phyloP scores from a whole-genome alignment of 768 basidiomycete genomes.

The Agaricus bisporus region DNA sequence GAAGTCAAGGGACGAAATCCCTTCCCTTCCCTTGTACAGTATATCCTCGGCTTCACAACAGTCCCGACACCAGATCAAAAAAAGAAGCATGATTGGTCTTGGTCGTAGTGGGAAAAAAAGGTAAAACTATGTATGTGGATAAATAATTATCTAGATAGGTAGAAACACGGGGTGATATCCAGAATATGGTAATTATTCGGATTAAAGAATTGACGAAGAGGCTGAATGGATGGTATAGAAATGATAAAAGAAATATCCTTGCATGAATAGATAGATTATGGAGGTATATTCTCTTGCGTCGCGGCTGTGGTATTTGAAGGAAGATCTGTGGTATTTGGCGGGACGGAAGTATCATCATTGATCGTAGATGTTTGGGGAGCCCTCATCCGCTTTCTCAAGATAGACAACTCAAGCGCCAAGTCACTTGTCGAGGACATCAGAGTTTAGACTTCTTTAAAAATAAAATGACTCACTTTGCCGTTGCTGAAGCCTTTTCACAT shows the following conservation, averaged over 20 bases:
- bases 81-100: no score
- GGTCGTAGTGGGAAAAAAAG: no score
- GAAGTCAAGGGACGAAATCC: no score
- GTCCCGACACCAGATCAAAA: no score
- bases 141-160: neutral
- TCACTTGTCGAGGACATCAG: conserved; percentile 22
- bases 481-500: conserved; percentile 51
- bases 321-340: neutral
- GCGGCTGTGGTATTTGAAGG: neutral
- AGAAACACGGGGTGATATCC: neutral
- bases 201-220: neutral
- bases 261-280: conserved; percentile 1
- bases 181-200: neutral
- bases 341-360: neutral
- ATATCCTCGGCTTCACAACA: no score
- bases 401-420: conserved; percentile 57
- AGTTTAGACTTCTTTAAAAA: neutral
- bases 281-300: neutral
- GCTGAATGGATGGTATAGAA: neutral
- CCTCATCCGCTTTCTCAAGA: conserved; percentile 65
- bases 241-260: no score
- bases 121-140: neutral
- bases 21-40: no score
- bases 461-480: conserved; percentile 48
- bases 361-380: neutral